Evolutionary conservation across 2,329 filamentous ascomycete genomes (phyloP).

Genomic region (Colletotrichum sp.): DNA sequence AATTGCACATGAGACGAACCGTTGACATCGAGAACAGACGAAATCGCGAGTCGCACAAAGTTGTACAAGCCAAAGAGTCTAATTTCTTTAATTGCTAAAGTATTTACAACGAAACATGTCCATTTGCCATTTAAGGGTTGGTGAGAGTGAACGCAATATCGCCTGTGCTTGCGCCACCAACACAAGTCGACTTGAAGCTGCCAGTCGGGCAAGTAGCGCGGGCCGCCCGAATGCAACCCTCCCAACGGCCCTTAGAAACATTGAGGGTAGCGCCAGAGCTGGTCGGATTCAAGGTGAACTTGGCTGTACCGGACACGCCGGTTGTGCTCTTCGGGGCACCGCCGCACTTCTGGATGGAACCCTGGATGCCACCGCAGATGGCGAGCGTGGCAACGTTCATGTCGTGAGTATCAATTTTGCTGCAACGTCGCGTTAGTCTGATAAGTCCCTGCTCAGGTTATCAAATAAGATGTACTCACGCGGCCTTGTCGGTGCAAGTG

Average conservation of each 20-base stretch:
- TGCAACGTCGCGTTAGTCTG: background rate
- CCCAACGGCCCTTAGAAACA: slow-evolving; percentile 57
- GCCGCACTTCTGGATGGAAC: slow-evolving; percentile 44
- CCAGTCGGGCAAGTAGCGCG: slow-evolving; percentile 53
- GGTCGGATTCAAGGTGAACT: slow-evolving; percentile 48
- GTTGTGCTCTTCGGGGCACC: slow-evolving; percentile 45
- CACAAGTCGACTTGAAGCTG: slow-evolving; percentile 48
- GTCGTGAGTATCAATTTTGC: slow-evolving; percentile 51
- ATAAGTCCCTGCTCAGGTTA: no score
- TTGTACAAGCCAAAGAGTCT: background rate
- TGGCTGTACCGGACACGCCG: slow-evolving; percentile 49
- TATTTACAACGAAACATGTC: background rate
- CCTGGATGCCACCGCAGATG: slow-evolving; percentile 57
- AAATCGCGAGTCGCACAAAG: background rate
- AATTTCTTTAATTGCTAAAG: background rate
- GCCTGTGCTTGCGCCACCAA: slow-evolving; percentile 49
- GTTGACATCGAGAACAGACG: background rate
- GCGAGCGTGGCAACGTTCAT: slow-evolving; percentile 48
- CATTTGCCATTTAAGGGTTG: background rate
- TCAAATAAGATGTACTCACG: background rate
- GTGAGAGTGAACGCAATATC: slow-evolving; percentile 46
- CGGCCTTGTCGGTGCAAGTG: background rate
- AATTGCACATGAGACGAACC: background rate
- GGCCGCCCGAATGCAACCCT: slow-evolving; percentile 57
- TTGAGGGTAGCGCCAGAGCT: slow-evolving; percentile 51